Conservation (phyloP, 257 asterid species). For the Nicotiana noctiflora region DNA sequence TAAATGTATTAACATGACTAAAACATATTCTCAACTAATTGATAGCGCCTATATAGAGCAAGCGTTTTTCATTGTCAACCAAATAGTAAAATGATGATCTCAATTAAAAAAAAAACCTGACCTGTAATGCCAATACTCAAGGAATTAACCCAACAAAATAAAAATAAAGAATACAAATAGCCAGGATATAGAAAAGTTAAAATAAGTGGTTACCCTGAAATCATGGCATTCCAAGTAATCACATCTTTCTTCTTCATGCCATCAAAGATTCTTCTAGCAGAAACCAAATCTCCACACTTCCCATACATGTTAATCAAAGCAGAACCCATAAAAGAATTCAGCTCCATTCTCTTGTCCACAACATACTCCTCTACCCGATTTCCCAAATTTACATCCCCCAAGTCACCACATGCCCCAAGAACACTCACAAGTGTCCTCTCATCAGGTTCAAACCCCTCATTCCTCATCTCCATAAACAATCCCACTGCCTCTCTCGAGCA, state of each 20-base stretch:
- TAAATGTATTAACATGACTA: no score
- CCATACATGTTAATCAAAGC: constrained; percentile 80
- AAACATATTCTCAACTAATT: no score
- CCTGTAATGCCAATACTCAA: background rate
- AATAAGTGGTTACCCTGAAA: constrained; percentile 52
- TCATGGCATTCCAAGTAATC: constrained; percentile 87
- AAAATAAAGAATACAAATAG: background rate
- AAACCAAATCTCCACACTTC: constrained; percentile 71
- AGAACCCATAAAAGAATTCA: constrained; percentile 66
- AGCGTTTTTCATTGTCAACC: background rate
- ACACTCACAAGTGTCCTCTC: constrained; percentile 79
- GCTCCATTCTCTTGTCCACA: constrained; percentile 31
- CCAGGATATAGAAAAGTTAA: background rate
- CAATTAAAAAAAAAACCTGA: background rate
- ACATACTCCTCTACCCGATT: constrained; percentile 45
- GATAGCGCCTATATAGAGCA: no score
- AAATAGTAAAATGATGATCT: background rate
- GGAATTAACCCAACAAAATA: background rate
- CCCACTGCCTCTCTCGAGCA: constrained; percentile 59
- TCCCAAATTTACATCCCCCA: constrained; percentile 66
- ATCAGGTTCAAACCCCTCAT: constrained; percentile 56
- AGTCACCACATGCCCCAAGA: constrained; percentile 77
- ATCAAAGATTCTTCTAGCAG: constrained; percentile 58
- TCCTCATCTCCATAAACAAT: constrained; percentile 59
- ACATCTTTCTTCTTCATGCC: constrained; percentile 39